These are phyloP conservation scores for Alternaria infectoria DNA, from an alignment of 2,329 filamentous ascomycete genomes.

Conservation along the genomic window DNA sequence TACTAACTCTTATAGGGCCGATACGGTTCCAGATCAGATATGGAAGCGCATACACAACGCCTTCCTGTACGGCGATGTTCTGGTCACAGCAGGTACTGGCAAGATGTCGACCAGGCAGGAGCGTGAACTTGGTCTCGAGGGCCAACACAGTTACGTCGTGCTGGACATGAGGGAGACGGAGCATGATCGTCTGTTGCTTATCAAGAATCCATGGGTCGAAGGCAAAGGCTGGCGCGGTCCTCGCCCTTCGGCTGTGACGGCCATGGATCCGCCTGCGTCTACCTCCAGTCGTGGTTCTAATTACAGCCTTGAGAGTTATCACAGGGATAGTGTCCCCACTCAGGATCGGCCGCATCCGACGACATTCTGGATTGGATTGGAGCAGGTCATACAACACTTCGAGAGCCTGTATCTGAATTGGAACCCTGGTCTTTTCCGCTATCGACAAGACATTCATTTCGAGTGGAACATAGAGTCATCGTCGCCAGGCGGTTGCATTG, in stretches of 20 bases:
- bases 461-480: slow-evolving; percentile 69
- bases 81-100: slow-evolving; percentile 90
- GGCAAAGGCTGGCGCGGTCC: slow-evolving; percentile 74
- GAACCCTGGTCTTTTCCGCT: slow-evolving; percentile 83
- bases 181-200: slow-evolving; percentile 71
- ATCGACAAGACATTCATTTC: slow-evolving; percentile 90
- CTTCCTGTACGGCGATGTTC: slow-evolving; percentile 78
- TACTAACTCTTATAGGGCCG: slow-evolving; percentile 63
- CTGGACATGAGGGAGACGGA: slow-evolving; percentile 74
- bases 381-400: slow-evolving; percentile 88
- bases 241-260: slow-evolving; percentile 27
- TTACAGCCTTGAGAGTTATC: slow-evolving; percentile 26
- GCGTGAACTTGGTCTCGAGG: slow-evolving; percentile 78
- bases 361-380: slow-evolving; percentile 92
- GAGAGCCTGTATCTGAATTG: slow-evolving; percentile 97
- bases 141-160: slow-evolving; percentile 93
- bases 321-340: slow-evolving; percentile 36
- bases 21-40: slow-evolving; percentile 74
- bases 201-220: slow-evolving; percentile 97
- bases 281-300: slow-evolving; percentile 21
- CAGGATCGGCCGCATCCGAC: slow-evolving; percentile 61
- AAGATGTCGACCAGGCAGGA: slow-evolving; percentile 79
- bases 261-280: slow-evolving; percentile 25
- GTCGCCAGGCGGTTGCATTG: slow-evolving; percentile 75
- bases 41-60: slow-evolving; percentile 80